phyloP scores from a whole-genome alignment of 768 basidiomycete species.

The Gymnopilus dilepis region DNA sequence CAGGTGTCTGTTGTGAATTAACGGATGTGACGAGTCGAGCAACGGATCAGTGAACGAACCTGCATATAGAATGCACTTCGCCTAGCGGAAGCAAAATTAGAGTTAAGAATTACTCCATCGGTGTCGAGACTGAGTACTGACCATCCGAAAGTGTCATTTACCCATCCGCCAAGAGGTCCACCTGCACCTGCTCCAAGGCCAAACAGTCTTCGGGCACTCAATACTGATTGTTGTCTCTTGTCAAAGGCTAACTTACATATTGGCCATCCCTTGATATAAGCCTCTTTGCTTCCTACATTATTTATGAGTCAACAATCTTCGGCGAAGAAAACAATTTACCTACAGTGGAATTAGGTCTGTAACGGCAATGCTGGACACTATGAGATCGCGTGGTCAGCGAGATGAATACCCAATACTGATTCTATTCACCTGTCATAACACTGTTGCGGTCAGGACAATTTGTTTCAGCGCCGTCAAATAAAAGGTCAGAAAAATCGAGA shows the following conservation, averaged over 20 bases:
- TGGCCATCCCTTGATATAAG: slow-evolving; percentile 90
- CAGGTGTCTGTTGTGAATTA: slow-evolving; percentile 61
- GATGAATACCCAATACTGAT: slow-evolving; percentile 20
- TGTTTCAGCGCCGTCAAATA: slow-evolving; percentile 27
- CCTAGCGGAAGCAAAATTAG: slow-evolving; percentile 49
- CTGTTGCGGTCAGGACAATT: slow-evolving; percentile 39
- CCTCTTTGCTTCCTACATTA: slow-evolving; percentile 77
- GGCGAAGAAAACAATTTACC: slow-evolving; percentile 31
- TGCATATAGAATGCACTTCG: slow-evolving; percentile 86
- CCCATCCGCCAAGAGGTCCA: slow-evolving; percentile 83
- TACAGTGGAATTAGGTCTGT: slow-evolving; percentile 90
- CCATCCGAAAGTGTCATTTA: slow-evolving; percentile 89
- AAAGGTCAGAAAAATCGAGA: slow-evolving; percentile 26
- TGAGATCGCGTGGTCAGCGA: slow-evolving; percentile 30
- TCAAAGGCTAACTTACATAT: slow-evolving; percentile 60
- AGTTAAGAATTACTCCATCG: slow-evolving; percentile 8
- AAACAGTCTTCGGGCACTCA: slow-evolving; percentile 59
- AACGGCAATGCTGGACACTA: slow-evolving; percentile 84
- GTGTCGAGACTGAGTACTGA: slow-evolving; percentile 52
- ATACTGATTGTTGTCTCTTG: not conserved
- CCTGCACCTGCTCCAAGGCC: slow-evolving; percentile 84
- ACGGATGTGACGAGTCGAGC: slow-evolving; percentile 13
- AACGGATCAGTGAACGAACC: slow-evolving; percentile 49
- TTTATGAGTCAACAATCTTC: slow-evolving; percentile 12
- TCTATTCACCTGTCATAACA: slow-evolving; percentile 77